Base-by-base conservation (phyloP, 352 stramenopile species). In the Pythium angustatum region DNA sequence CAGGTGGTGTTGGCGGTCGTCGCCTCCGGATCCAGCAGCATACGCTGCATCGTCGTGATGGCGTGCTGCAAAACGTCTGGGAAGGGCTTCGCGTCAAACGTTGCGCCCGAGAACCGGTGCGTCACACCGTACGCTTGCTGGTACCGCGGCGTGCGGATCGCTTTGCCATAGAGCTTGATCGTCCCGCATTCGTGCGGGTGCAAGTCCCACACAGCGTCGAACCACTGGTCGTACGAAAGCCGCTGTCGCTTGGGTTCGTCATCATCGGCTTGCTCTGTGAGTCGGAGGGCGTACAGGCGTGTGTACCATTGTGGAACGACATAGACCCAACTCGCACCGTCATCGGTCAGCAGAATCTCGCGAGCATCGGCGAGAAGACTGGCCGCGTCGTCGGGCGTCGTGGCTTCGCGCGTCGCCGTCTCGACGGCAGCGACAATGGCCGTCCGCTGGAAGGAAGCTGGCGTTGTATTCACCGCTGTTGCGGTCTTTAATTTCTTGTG, bases 121-220 rank as follows among this genome's bases (percentile, higher is more conserved):
- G 64, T 79, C 15, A 64, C 48, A 24, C 73, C 76, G 56, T 79
- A 96, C 36, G 81, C 66, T 64, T 90, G 77, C 55, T 92, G 88
- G 44, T 78, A 94, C 17, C 85, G 73, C 26, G 82, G 87, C 44
- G 91, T 80, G 47, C 71, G 72, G 12, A 75, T 70, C 10, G 72
- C 64, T 58, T 83, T 86, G 22, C 81, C 81, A 64, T 90, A 93
- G 57, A 93, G 71, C 69, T 85, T 82, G 34, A 96, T 84, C 8
- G 71, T 79, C 51, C 90, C 79, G 21, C 78, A 60, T 11, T 88
- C 53, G 28, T 63, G 44, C 24, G 87, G 87, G 47, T 94, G 87
- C 9, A 78, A 58, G 3, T 78, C 57, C 85, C 86, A 96, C 10
- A 89, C 44, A 2, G 21, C 26, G 15, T 73, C 28, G 31, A 73